A percentile compares a stretch with the other conserved stretches of the same genome.
These are phyloP conservation scores for Yarrowia sp. DNA, from an alignment of 805 yeast genomes.

Conservation along the genomic window DNA sequence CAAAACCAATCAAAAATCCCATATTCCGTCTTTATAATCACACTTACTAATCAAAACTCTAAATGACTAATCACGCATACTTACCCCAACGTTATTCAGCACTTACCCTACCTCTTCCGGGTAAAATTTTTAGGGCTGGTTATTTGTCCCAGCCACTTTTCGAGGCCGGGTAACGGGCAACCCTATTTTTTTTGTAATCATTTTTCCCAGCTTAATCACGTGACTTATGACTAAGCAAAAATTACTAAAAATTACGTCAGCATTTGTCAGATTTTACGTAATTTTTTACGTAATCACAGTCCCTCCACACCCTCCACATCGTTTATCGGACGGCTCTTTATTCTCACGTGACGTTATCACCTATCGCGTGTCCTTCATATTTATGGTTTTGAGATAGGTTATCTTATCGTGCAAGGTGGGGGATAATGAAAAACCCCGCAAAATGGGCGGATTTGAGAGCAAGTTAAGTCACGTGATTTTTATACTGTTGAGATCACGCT, in stretches of 20 bases:
- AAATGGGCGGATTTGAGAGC: not conserved
- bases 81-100: not conserved
- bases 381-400: constrained; percentile 18
- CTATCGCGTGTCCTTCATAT: constrained; percentile 8
- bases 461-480: not conserved
- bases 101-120: constrained; percentile 16
- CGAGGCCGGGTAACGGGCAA: not conserved
- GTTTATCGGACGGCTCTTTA: not conserved
- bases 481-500: not conserved
- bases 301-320: not conserved
- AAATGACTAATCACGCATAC: not conserved
- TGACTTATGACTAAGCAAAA: too few species aligned
- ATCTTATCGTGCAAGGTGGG: constrained; percentile 25
- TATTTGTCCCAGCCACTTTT: not conserved
- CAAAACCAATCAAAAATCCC: too few species aligned
- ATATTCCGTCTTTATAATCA: too few species aligned
- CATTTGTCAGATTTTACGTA: not conserved
- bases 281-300: not conserved
- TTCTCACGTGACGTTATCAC: constrained; percentile 20
- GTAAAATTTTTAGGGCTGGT: not conserved
- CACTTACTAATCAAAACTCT: not conserved
- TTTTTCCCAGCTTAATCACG: too few species aligned
- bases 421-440: not conserved
- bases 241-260: too few species aligned
- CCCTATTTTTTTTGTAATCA: not conserved